phyloP scores from a whole-genome alignment of 495 filamentous ascomycete species.

The Neurospora sp. region DNA sequence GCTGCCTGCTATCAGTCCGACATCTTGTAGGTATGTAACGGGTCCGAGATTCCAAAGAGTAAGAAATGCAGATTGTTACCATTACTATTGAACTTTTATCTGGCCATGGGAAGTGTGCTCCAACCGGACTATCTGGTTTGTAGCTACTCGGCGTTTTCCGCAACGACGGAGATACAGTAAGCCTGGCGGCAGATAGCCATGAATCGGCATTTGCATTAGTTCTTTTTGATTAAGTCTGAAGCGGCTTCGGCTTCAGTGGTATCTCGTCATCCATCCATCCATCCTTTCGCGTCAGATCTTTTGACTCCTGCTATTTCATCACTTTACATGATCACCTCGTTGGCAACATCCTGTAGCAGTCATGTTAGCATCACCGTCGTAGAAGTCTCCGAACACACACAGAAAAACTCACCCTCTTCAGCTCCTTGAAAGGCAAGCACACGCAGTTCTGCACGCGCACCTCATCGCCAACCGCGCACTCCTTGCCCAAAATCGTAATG shows the following conservation, averaged over 20 bases:
- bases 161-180: background rate
- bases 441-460: constrained; percentile 97
- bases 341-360: constrained; percentile 62
- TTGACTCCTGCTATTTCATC: background rate
- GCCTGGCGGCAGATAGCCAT: background rate
- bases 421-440: constrained; percentile 94
- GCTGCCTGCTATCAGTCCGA: background rate
- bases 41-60: background rate
- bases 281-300: background rate
- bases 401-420: constrained; percentile 74
- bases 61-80: background rate
- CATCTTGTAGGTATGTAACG: background rate
- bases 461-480: constrained; percentile 90
- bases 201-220: background rate
- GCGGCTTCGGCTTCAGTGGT: background rate
- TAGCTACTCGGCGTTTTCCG: background rate
- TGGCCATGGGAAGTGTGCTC: background rate
- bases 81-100: background rate
- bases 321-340: constrained; percentile 91
- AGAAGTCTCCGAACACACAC: background rate
- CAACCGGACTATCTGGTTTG: background rate
- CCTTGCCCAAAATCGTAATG: constrained; percentile 95
- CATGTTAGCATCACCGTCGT: constrained; percentile 24
- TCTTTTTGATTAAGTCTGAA: background rate
- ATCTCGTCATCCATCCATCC: background rate